Evolutionary conservation across 2,329 filamentous ascomycete species (phyloP).

Genomic region (Penicillium olsonii): DNA sequence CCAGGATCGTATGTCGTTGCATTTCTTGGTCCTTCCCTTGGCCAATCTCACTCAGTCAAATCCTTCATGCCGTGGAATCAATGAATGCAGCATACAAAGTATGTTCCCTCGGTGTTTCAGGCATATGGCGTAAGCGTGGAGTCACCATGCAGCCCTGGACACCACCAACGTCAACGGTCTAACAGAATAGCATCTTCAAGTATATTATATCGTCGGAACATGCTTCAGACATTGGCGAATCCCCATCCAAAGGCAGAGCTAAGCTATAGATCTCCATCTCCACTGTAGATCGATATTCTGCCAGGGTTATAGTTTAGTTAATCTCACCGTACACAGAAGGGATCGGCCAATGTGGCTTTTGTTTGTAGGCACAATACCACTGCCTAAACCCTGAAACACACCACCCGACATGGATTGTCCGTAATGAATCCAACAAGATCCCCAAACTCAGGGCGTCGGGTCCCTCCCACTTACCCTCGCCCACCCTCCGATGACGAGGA

Average conservation of each 20-base stretch:
- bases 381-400: background rate
- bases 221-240: background rate
- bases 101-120: background rate
- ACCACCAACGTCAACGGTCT: background rate
- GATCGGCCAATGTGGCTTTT: conserved; percentile 14
- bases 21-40: background rate
- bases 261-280: background rate
- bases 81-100: background rate
- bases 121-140: background rate
- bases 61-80: background rate
- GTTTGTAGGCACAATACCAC: conserved; percentile 3
- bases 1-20: background rate
- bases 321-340: conserved; percentile 6
- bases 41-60: background rate
- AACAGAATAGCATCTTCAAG: too few relatives aligned
- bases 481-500: conserved; percentile 25
- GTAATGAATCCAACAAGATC: conserved; percentile 22
- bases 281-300: background rate
- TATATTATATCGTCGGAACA: background rate
- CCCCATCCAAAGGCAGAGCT: background rate
- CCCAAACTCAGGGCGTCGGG: conserved; percentile 19
- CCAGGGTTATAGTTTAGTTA: conserved; percentile 2
- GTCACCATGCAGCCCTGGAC: background rate
- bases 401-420: conserved; percentile 16
- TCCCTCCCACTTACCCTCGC: conserved; percentile 17